Evolutionary conservation across 208 protist genomes (phyloP).

Genomic region (Leishmania aethiopica): DNA sequence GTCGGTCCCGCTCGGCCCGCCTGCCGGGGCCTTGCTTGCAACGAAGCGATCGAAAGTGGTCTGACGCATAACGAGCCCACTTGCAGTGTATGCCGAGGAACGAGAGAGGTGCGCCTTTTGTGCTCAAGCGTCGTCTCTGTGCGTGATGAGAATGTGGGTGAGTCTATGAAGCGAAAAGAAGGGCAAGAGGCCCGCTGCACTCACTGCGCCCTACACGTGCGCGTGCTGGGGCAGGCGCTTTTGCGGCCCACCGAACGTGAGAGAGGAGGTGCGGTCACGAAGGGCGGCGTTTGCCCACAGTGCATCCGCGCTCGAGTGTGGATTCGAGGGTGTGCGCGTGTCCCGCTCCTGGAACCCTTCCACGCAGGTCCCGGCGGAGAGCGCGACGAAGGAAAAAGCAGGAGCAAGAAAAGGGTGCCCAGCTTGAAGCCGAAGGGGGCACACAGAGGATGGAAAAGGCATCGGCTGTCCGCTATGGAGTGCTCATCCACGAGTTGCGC

Average conservation of each 20-base stretch:
- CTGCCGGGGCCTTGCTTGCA: conserved; percentile 14
- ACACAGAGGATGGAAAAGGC: background rate
- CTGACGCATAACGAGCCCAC: conserved; percentile 14
- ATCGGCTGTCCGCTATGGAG: background rate
- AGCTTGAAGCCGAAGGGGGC: background rate
- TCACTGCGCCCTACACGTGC: background rate
- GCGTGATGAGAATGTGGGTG: background rate
- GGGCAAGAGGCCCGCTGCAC: background rate
- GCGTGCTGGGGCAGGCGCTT: background rate
- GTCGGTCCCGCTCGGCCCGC: background rate
- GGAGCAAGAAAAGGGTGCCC: background rate
- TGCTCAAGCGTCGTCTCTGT: background rate
- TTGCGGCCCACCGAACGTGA: background rate
- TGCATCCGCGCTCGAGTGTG: background rate
- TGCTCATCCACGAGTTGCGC: background rate
- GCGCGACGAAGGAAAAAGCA: background rate
- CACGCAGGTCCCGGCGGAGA: background rate
- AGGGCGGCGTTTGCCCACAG: background rate
- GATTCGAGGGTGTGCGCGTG: background rate
- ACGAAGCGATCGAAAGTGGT: conserved; percentile 30
- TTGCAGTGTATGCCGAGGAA: background rate
- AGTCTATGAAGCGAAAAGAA: background rate
- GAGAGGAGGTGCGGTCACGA: background rate
- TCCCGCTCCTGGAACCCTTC: background rate
- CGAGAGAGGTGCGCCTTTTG: background rate